Percentiles rank a stretch among this genome's conserved stretches.
These are phyloP conservation scores for Aaosphaeria pasadenensis DNA, from an alignment of 2,329 filamentous ascomycete species.

Conservation along the genomic window DNA sequence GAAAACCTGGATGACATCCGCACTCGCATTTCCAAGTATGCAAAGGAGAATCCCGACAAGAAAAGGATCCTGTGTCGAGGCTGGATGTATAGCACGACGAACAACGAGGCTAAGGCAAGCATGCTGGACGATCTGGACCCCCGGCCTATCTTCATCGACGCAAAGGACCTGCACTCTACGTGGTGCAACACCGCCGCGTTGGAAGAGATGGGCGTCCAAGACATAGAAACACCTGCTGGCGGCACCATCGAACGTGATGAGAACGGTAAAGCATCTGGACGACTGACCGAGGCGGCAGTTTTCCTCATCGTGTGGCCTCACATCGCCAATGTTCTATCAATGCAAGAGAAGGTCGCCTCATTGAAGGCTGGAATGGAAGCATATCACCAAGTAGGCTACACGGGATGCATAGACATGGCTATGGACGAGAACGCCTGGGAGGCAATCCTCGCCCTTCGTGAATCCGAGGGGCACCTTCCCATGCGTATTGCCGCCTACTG, in stretches of 20 bases:
- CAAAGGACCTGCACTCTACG: conserved; percentile 56
- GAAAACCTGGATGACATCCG: conserved; percentile 50
- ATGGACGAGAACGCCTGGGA: conserved; percentile 58
- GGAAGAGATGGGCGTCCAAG: conserved; percentile 48
- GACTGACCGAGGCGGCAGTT: conserved; percentile 55
- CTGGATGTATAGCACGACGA: conserved; percentile 58
- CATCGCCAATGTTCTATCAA: conserved; percentile 47
- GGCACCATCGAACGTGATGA: conserved; percentile 52
- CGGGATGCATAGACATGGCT: conserved; percentile 57
- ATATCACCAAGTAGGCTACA: conserved; percentile 53
- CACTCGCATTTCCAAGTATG: conserved; percentile 44
- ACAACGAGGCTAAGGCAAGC: conserved; percentile 47
- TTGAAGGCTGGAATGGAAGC: conserved; percentile 47
- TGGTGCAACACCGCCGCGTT: conserved; percentile 56
- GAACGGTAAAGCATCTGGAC: conserved; percentile 47
- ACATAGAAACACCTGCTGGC: conserved; percentile 49
- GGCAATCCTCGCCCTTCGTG: conserved; percentile 44
- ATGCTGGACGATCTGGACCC: conserved; percentile 53
- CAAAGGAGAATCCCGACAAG: conserved; percentile 43
- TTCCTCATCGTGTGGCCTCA: conserved; percentile 56
- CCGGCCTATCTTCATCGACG: conserved; percentile 55
- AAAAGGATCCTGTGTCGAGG: conserved; percentile 51
- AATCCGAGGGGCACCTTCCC: conserved; percentile 34
- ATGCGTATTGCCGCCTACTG: conserved; percentile 56
- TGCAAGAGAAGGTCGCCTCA: conserved; percentile 49